Conservation (phyloP, 2,329 filamentous ascomycete genomes). For the Penicillium sp. region DNA sequence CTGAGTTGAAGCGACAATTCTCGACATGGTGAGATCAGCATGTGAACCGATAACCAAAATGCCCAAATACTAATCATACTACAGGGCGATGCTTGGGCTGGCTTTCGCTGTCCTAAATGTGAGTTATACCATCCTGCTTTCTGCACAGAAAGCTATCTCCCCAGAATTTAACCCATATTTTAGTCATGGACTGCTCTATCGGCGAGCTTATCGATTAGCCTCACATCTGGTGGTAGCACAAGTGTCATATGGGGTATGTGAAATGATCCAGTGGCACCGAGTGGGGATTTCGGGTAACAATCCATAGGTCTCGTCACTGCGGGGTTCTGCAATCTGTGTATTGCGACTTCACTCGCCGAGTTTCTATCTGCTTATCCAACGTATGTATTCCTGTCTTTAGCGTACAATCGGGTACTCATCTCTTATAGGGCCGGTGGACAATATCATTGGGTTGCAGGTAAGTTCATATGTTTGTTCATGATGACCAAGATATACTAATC, state of each 20-base stretch:
- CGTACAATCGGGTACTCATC: background rate
- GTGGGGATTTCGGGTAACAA: background rate
- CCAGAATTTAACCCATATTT: background rate
- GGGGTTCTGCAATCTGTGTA: slow-evolving; percentile 67
- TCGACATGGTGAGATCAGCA: slow-evolving; percentile 44
- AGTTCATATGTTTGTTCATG: slow-evolving; percentile 10
- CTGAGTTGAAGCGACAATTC: slow-evolving; percentile 59
- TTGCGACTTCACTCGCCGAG: slow-evolving; percentile 68
- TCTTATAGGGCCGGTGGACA: slow-evolving; percentile 53
- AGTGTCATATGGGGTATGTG: slow-evolving; percentile 69
- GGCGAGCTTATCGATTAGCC: slow-evolving; percentile 58
- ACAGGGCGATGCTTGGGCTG: slow-evolving; percentile 57
- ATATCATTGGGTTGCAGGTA: slow-evolving; percentile 69
- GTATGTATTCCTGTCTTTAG: slow-evolving; percentile 16
- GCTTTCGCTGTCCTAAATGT: slow-evolving; percentile 62
- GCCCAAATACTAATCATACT: background rate
- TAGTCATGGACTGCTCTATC: slow-evolving; percentile 61
- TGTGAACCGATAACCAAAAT: background rate
- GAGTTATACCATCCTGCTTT: background rate
- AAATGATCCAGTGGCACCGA: background rate
- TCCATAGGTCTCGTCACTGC: slow-evolving; percentile 52
- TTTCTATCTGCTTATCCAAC: slow-evolving; percentile 66
- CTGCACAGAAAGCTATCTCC: background rate
- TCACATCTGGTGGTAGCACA: slow-evolving; percentile 71
- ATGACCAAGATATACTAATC: slow-evolving; percentile 6